phyloP scores from a whole-genome alignment of 768 basidiomycete genomes.

The Kwoniella dendrophila region DNA sequence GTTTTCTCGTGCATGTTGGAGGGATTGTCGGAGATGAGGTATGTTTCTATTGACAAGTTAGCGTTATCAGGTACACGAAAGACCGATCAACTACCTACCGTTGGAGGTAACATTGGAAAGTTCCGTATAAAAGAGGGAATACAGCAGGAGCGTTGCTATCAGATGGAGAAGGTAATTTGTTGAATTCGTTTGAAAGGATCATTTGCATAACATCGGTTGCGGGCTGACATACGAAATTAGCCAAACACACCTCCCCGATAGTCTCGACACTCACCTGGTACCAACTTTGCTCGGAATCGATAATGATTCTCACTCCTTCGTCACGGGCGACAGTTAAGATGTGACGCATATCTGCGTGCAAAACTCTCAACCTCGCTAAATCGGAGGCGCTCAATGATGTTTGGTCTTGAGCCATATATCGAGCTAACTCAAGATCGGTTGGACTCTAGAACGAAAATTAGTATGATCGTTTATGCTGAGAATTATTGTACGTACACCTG shows the following conservation, averaged over 20 bases:
- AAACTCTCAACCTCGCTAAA: neutral
- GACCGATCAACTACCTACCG: neutral
- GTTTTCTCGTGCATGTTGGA: neutral
- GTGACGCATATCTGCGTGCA: neutral
- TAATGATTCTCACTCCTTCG: neutral
- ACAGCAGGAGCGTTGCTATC: neutral
- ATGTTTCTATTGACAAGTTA: neutral
- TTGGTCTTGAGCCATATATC: neutral
- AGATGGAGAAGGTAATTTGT: neutral
- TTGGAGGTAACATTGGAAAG: neutral
- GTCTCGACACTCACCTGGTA: neutral
- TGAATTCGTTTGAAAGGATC: neutral
- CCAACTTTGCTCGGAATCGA: neutral
- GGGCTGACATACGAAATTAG: neutral
- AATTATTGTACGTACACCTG: neutral
- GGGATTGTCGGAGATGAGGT: neutral
- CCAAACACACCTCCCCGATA: neutral
- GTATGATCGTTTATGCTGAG: neutral
- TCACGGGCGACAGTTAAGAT: neutral
- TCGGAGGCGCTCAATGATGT: neutral
- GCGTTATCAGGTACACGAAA: neutral
- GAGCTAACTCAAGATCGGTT: neutral
- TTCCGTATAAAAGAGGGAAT: neutral
- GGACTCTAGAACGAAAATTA: neutral
- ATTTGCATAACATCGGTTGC: slow-evolving; percentile 2